Evolutionary conservation across 768 basidiomycete species (phyloP), one percentile per base, ranked within the genome.

Genomic region (Boletus sensibilis): DNA sequence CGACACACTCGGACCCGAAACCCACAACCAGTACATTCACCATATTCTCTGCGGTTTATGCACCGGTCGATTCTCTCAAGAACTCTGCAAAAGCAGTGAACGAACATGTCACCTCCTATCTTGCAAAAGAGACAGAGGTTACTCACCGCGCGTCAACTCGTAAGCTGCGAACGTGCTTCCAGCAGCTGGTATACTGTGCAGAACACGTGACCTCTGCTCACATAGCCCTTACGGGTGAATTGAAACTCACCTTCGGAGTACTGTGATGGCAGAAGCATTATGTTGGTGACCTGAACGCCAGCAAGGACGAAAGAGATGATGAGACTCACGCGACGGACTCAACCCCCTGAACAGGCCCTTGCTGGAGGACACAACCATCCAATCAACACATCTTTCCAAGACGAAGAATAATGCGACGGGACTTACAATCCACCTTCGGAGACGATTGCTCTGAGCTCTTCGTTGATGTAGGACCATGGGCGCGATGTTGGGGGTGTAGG

Each of bases 131-230:
- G 16, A 2, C 14, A 16, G 13, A 55, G 3, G 23, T 27, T 5
- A 63, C 80, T 53, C 50, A 86, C 87, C 87, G 76, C 91, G 75
- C 0, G 87, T 91, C 27, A 94, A 66, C 70, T 97, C 94, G 65
- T 89, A 97, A 0, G 90, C 89, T 12, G 90, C 87, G 62, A 97
- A 96, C 4, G 94, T 97, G 61, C 87, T 86, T 41, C 85, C 94
- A 13, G 93, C 94, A 6, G 94, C 91, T 14, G 94, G 94, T 64
- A 95, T 92, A 72, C 92, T 93, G 50, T 37, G 18, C 46, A 34
- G 3, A 45, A 46, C 1, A 48, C 4, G 13, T 56, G 21, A 45
- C 6, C 8, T 37, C 4, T 25, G 21, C 2, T 46, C 31, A 34
- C n/a, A 50, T 37, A 0, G 4, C 5, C 1, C 0, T 31, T 14